Conservation (phyloP, 169 alveolate species). For the Neospora caninum region DNA sequence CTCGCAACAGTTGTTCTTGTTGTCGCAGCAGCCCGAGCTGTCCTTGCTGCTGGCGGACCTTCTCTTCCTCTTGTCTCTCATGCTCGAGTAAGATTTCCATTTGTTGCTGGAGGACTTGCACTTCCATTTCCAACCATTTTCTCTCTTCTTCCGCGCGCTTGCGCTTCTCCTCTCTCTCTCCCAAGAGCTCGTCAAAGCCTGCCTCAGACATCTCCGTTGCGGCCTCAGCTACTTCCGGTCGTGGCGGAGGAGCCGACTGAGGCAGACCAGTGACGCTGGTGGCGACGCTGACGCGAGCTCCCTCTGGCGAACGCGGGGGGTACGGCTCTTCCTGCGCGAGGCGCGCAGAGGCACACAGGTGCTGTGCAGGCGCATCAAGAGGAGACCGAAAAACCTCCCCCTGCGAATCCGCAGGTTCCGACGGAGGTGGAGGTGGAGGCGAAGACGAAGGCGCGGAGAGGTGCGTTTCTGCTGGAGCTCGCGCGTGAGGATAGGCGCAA, state of each 20-base stretch:
- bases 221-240: background rate
- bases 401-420: no score
- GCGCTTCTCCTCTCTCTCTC: constrained; percentile 11
- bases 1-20: background rate
- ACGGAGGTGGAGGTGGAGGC: no score
- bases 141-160: background rate
- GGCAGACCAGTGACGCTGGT: background rate
- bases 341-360: no score
- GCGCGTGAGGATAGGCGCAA: no score
- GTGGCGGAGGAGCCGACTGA: background rate
- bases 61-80: background rate
- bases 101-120: background rate
- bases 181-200: constrained; percentile 33
- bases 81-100: background rate
- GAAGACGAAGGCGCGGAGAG: no score
- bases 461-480: no score
- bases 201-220: constrained; percentile 26
- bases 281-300: background rate
- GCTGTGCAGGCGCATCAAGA: no score
- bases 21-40: background rate
- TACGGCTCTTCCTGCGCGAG: no score
- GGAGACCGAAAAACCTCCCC: no score
- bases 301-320: background rate
- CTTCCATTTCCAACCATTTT: background rate
- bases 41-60: background rate